Evolutionary conservation across 306 rosid species (phyloP).

Genomic region (Cucumis melo): DNA sequence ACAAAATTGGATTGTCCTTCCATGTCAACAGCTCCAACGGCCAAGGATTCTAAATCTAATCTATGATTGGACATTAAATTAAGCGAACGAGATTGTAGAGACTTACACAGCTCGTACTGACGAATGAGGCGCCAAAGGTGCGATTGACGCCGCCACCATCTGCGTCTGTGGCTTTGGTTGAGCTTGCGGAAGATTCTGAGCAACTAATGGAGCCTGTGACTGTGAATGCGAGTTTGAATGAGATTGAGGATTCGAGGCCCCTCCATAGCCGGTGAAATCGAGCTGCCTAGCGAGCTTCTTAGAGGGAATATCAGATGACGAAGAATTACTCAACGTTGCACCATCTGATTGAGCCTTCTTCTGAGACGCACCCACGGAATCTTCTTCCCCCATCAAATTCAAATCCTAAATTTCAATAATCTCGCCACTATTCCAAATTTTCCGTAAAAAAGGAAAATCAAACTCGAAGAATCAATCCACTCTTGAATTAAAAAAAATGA

Average conservation of each 20-base stretch:
- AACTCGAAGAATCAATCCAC: slow-evolving; percentile 19
- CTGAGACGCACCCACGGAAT: slow-evolving; percentile 39
- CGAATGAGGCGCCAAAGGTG: slow-evolving; percentile 34
- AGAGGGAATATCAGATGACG: slow-evolving; percentile 50
- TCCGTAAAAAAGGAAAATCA: neutral
- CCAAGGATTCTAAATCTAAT: neutral
- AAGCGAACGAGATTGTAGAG: neutral
- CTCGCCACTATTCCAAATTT: slow-evolving; percentile 12
- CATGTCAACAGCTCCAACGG: neutral
- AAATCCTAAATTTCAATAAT: slow-evolving; percentile 18
- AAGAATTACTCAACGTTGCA: slow-evolving; percentile 7
- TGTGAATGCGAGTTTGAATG: slow-evolving; percentile 19
- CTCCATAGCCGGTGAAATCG: slow-evolving; percentile 66
- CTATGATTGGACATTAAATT: neutral
- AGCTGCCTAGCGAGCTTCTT: slow-evolving; percentile 95
- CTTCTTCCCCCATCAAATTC: slow-evolving; percentile 73
- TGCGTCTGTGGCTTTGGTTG: slow-evolving; percentile 10
- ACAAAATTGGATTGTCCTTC: neutral
- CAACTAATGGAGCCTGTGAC: slow-evolving; percentile 4
- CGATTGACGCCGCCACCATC: slow-evolving; percentile 22
- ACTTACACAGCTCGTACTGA: slow-evolving; percentile 65
- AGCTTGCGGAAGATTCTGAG: slow-evolving; percentile 12
- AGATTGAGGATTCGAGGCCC: slow-evolving; percentile 25
- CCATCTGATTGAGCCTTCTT: slow-evolving; percentile 40
- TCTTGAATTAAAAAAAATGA: neutral